These are phyloP conservation scores for Tylopilus balloui DNA, from an alignment of 768 basidiomycete species.

Conservation along the genomic window DNA sequence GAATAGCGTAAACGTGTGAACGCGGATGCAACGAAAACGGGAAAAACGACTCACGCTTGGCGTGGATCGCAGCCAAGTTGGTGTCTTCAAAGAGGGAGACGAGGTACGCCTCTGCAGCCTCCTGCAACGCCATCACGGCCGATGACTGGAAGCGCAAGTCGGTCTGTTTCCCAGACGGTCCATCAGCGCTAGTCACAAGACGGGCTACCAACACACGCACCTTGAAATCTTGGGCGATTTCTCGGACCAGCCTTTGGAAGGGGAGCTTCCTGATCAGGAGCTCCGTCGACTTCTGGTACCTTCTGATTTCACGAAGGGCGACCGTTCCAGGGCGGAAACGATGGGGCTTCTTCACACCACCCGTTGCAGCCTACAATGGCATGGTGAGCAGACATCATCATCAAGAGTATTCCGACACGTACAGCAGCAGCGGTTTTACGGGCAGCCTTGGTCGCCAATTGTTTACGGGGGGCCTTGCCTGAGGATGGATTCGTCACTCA, in stretches of 20 bases:
- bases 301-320: conserved; percentile 96
- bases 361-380: conserved; percentile 62
- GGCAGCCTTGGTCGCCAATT: conserved; percentile 94
- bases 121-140: conserved; percentile 90
- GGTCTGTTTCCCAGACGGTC: conserved; percentile 43
- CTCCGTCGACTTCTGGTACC: conserved; percentile 99
- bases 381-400: conserved; percentile 6
- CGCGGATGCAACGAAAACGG: not conserved
- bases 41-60: conserved; percentile 52
- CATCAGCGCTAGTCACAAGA: not conserved
- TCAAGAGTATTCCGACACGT: conserved; percentile 29
- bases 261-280: conserved; percentile 99
- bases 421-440: conserved; percentile 78
- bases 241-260: conserved; percentile 97
- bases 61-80: conserved; percentile 88
- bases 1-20: conserved; percentile 12
- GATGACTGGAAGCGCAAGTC: conserved; percentile 95
- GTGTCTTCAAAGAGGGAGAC: conserved; percentile 86
- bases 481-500: conserved; percentile 23
- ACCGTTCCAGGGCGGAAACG: conserved; percentile 97
- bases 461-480: conserved; percentile 91
- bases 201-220: conserved; percentile 33
- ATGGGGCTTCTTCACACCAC: conserved; percentile 99
- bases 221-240: conserved; percentile 98
- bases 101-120: conserved; percentile 87